Conservation (phyloP, 345 rosid species). For the Turritis glabra region DNA sequence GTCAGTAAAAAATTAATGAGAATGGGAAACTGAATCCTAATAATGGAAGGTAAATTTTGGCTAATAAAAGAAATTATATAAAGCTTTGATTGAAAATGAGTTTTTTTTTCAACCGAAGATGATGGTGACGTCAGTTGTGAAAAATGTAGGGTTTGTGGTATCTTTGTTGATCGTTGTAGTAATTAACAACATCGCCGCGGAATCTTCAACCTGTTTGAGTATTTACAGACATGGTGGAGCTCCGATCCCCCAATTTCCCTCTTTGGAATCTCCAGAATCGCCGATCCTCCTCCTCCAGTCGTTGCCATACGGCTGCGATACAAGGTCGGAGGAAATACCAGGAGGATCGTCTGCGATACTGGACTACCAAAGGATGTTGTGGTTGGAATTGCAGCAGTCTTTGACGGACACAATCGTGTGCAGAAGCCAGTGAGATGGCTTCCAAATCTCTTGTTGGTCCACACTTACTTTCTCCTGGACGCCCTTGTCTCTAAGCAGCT, state of each 20-base stretch:
- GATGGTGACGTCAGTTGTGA: neutral
- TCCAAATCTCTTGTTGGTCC: conserved; percentile 78
- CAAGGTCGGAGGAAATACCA: conserved; percentile 71
- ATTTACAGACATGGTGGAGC: conserved; percentile 89
- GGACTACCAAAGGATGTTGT: conserved; percentile 60
- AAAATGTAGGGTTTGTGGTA: neutral
- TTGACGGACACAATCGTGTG: conserved; percentile 96
- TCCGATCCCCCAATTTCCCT: conserved; percentile 80
- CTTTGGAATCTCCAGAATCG: conserved; percentile 60
- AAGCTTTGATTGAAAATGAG: too few species aligned
- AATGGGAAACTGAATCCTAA: too few species aligned
- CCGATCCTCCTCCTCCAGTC: conserved; percentile 38
- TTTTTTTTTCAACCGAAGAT: neutral
- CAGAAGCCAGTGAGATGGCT: conserved; percentile 98
- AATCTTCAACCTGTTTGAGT: conserved; percentile 79
- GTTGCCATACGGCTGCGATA: conserved; percentile 64
- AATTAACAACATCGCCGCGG: conserved; percentile 16
- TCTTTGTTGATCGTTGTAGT: neutral
- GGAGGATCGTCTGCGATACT: conserved; percentile 86
- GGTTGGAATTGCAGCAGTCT: conserved; percentile 79
- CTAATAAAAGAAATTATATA: too few species aligned
- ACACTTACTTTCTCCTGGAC: conserved; percentile 79
- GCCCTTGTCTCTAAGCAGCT: conserved; percentile 63
- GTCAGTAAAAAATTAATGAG: too few species aligned
- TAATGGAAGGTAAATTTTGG: too few species aligned